A percentile compares a stretch with the other conserved stretches of the same genome.
Evolutionary conservation across 2,329 filamentous ascomycete genomes (phyloP).

Genomic region (Alternaria sp.): DNA sequence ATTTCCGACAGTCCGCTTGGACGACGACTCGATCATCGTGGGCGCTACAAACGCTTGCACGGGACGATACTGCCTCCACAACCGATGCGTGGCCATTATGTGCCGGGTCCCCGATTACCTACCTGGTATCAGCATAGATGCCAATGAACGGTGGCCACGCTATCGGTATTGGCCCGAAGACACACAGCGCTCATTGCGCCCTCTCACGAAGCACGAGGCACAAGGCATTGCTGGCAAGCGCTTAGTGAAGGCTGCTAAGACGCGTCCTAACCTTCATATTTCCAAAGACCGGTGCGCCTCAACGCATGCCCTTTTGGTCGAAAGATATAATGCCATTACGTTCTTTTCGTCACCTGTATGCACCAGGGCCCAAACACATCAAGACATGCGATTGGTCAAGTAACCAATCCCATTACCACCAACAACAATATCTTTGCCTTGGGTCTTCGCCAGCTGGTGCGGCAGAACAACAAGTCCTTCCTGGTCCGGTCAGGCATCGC

Average conservation of each 20-base stretch:
- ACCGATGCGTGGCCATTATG: not conserved
- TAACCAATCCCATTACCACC: not conserved
- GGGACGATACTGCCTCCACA: not conserved
- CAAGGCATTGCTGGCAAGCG: not conserved
- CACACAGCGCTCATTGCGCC: not conserved
- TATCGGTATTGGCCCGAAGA: not conserved
- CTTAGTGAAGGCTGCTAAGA: not conserved
- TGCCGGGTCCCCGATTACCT: not conserved
- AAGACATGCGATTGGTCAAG: not conserved
- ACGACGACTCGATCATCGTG: not conserved
- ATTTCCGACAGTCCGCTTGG: not conserved
- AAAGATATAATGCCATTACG: not conserved
- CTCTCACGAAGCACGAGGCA: not conserved
- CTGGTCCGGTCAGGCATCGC: not conserved
- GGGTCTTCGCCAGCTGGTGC: not conserved
- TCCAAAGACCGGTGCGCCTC: not conserved
- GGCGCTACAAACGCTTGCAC: not conserved
- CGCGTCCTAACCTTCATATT: not conserved
- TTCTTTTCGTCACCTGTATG: not conserved
- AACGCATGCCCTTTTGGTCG: not conserved
- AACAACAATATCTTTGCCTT: not conserved
- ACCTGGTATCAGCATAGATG: not conserved
- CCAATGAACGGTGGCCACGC: not conserved
- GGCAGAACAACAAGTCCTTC: not conserved
- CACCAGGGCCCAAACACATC: not conserved